These are phyloP conservation scores for Termitomyces sp. DNA, from an alignment of 768 basidiomycete species.

Conservation along the genomic window DNA sequence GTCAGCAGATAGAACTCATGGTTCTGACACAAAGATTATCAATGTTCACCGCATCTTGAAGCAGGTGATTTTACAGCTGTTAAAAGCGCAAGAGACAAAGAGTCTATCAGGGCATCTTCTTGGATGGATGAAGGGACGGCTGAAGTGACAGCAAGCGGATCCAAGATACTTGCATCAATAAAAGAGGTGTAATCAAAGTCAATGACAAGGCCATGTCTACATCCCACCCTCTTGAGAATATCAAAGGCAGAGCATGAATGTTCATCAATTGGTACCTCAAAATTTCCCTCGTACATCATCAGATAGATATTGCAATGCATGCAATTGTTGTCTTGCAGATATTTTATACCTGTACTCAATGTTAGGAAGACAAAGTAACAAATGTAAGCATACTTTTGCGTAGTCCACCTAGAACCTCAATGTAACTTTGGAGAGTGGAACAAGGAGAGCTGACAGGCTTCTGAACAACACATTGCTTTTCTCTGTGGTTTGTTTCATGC, in stretches of 20 bases:
- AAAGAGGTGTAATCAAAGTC: conserved; percentile 1
- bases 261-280: not conserved
- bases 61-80: not conserved
- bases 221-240: not conserved
- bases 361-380: too few relatives aligned
- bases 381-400: too few relatives aligned
- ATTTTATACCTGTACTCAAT: too few relatives aligned
- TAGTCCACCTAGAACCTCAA: too few relatives aligned
- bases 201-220: not conserved
- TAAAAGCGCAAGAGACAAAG: not conserved
- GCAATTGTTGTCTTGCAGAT: not conserved
- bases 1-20: not conserved
- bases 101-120: not conserved
- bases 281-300: not conserved
- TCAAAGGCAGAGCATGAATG: not conserved
- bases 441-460: too few relatives aligned
- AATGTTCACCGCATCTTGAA: not conserved
- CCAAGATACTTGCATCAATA: not conserved
- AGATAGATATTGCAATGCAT: not conserved
- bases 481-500: too few relatives aligned
- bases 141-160: not conserved
- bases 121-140: not conserved
- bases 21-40: not conserved
- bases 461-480: too few relatives aligned
- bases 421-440: too few relatives aligned